Evolutionary conservation across 768 basidiomycete genomes (phyloP), one percentile per base, ranked within the genome.

Genomic region (Agrocybe chaxingu): DNA sequence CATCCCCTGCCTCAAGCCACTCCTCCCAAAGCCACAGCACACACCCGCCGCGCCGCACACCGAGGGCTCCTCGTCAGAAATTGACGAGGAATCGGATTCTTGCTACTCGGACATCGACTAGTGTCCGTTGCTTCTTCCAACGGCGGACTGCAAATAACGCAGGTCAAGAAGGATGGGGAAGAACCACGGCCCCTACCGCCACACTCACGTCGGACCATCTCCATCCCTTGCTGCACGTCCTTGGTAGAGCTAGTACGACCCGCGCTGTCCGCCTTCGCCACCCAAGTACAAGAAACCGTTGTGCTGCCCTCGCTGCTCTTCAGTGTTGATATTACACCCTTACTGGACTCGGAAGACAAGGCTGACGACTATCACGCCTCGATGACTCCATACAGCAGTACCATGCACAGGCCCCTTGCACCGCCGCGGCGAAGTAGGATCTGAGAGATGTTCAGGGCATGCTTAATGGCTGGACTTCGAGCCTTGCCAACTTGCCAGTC

Each of bases 311-410:
- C 85, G 6, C 66, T 82, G 11, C 68, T 81, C 2, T 73, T 70
- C 62, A 82, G 79, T 38, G 63, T 73, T 40, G n/a, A n/a, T n/a
- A 79, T 80, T 9, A 86, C 87, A 0, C 85, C 82, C 1, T 87
- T 87, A 9, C 87, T 88, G 3, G 85, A 89, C 57, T 87, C 83
- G 4, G 82, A 82, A 50, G 80, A 80, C 53, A 83, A 84, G 47
- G 73, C 77, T 30, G 79, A 81, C 51, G 76, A 78, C 50, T 71
- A 65, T 50, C 71, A 73, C 49, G 62, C 72, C 37, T 66, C 72
- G 8, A 74, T 75, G 78, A 74, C 73, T 1, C 64, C 51, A 56
- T 62, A 30, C 66, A n/a, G n/a, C n/a, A 70, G 33, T 63, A 66
- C 42, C 67, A 70, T 35, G 54, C 66, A 10, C 65, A 68, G 30